phyloP scores from a whole-genome alignment of 345 rosid species.

The Bruguiera parviflora region DNA sequence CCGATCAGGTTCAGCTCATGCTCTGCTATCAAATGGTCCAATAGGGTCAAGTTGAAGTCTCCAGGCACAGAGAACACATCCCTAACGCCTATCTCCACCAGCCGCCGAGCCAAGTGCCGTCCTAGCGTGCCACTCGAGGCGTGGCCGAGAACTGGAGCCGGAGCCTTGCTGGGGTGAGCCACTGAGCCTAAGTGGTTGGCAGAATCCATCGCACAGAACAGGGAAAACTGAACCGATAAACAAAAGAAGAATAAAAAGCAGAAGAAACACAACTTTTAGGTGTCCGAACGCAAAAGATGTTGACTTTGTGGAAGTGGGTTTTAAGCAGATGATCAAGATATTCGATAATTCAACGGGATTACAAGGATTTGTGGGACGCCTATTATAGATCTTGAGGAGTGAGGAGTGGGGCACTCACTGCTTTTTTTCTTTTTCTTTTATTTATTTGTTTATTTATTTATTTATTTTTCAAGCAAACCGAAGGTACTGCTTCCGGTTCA shows the following conservation, averaged over 20 bases:
- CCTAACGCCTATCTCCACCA: conserved; percentile 61
- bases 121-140: conserved; percentile 45
- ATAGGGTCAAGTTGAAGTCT: conserved; percentile 59
- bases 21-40: conserved; percentile 61
- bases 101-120: conserved; percentile 56
- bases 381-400: conserved; percentile 11
- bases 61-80: conserved; percentile 78
- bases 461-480: no score
- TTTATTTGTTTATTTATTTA: no score
- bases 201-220: conserved; percentile 30
- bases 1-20: conserved; percentile 55
- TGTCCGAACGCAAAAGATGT: neutral
- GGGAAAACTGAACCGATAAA: neutral
- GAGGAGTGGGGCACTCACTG: no score
- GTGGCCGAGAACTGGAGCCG: conserved; percentile 14
- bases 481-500: no score
- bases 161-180: conserved; percentile 25
- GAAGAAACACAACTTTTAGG: neutral
- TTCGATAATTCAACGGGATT: neutral
- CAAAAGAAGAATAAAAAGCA: neutral
- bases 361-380: neutral
- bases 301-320: neutral
- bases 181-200: conserved; percentile 36
- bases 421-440: no score
- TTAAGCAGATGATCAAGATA: neutral